Percentiles rank a stretch among this genome's conserved stretches.
Conservation (phyloP, 2,329 filamentous ascomycete genomes). For the Trichoderma atroviride region DNA sequence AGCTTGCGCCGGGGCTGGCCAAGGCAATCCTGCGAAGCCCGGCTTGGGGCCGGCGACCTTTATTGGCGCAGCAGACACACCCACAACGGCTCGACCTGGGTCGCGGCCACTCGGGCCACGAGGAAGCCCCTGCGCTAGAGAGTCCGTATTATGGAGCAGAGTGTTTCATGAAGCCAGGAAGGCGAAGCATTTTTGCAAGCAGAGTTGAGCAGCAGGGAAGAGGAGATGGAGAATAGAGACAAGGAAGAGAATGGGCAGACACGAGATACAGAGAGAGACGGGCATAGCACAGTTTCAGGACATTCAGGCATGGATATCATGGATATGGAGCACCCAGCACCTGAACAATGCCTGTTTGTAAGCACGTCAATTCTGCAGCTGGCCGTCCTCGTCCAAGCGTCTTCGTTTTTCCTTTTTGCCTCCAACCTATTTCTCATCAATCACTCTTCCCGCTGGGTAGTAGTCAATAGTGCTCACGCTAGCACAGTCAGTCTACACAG, state of each 20-base stretch:
- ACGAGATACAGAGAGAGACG: not conserved
- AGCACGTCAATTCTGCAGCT: not conserved
- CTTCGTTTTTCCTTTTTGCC: not conserved
- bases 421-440: not conserved
- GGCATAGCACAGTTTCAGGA: slow-evolving; percentile 7
- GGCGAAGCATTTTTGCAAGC: not conserved
- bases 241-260: not conserved
- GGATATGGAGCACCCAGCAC: not conserved
- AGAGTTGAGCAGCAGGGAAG: not conserved
- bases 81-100: slow-evolving; percentile 21
- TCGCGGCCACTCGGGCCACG: slow-evolving; percentile 21
- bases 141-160: slow-evolving; percentile 20
- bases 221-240: not conserved
- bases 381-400: not conserved
- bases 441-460: not conserved
- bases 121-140: slow-evolving; percentile 21
- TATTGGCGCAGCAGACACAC: slow-evolving; percentile 24
- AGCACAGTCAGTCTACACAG: not conserved
- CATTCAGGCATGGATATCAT: not conserved
- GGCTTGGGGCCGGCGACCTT: not conserved
- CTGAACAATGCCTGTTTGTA: not conserved
- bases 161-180: slow-evolving; percentile 8
- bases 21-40: slow-evolving; percentile 3
- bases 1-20: slow-evolving; percentile 3
- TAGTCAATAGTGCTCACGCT: not conserved